Evolutionary conservation across 2,329 filamentous ascomycete genomes (phyloP).

Genomic region (Pseudocercospora fuligena): DNA sequence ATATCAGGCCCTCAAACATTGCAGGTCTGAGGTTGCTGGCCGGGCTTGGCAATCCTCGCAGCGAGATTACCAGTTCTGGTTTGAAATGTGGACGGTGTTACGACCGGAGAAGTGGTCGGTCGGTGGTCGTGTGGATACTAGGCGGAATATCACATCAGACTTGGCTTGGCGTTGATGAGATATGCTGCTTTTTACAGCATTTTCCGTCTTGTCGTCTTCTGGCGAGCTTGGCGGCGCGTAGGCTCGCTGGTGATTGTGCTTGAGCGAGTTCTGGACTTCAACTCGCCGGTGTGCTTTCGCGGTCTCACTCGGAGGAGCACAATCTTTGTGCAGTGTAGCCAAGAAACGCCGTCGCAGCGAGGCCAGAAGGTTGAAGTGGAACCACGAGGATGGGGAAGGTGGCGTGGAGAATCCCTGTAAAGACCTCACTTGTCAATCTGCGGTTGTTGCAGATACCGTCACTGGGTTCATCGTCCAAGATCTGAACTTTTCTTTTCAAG

Average conservation of each 20-base stretch:
- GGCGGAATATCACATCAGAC: background rate
- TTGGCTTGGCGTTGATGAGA: background rate
- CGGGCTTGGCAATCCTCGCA: background rate
- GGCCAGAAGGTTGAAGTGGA: background rate
- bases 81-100: constrained; percentile 5
- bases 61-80: background rate
- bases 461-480: background rate
- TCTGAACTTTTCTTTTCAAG: background rate
- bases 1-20: background rate
- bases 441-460: too few species aligned
- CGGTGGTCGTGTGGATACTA: constrained; percentile 5
- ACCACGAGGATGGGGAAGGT: background rate
- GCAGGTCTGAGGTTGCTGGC: background rate
- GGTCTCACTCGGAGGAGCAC: background rate
- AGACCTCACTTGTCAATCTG: background rate
- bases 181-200: background rate
- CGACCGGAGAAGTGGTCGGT: background rate
- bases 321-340: background rate
- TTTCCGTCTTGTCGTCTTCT: background rate
- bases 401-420: background rate
- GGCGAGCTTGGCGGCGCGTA: constrained; percentile 7
- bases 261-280: background rate
- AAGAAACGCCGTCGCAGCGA: background rate
- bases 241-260: background rate
- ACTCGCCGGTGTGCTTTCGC: background rate